phyloP scores from a whole-genome alignment of 345 rosid genomes.

The Brassica incana region DNA sequence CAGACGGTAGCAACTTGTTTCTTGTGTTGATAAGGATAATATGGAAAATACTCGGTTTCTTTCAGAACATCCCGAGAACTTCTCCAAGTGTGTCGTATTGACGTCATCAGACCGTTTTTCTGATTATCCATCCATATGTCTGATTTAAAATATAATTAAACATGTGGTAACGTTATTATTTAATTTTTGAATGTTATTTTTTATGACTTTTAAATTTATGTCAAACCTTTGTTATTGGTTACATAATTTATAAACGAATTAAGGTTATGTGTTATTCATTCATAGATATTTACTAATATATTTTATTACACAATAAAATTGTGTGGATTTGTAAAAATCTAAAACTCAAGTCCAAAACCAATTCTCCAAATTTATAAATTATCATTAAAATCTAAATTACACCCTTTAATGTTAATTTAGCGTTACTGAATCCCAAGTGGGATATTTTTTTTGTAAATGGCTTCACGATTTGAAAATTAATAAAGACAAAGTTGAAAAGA shows the following conservation, averaged over 20 bases:
- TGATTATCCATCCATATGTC: conserved; percentile 28
- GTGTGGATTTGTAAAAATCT: not conserved
- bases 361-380: not conserved
- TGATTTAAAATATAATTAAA: not conserved
- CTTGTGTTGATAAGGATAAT: conserved; percentile 26
- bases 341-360: not conserved
- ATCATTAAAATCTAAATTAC: not conserved
- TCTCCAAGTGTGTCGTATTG: conserved; percentile 38
- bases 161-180: not conserved
- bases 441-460: not conserved
- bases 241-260: not conserved
- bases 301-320: not conserved
- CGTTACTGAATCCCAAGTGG: conserved; percentile 24
- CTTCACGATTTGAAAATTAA: conserved; percentile 28
- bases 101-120: conserved; percentile 33
- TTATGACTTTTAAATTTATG: not conserved
- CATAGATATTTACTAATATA: not conserved
- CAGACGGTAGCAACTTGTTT: conserved; percentile 21
- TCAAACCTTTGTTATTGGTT: not conserved
- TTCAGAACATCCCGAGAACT: conserved; percentile 25
- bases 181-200: not conserved
- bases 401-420: not conserved
- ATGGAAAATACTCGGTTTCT: conserved; percentile 19
- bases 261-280: not conserved
- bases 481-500: conserved; percentile 33